phyloP scores from a whole-genome alignment of 495 filamentous ascomycete genomes.

The Talaromyces liani region DNA sequence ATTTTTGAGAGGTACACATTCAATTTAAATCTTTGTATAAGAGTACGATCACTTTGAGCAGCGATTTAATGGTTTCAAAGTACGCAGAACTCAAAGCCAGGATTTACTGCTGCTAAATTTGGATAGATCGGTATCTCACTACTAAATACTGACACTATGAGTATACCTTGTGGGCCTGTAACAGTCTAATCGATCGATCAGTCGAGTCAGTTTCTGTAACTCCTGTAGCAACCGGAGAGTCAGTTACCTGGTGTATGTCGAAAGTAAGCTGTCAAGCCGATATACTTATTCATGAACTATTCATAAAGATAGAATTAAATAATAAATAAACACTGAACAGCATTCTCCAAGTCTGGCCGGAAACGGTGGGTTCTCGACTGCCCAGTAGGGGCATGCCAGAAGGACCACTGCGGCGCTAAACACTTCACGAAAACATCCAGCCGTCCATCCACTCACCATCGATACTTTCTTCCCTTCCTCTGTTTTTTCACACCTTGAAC shows the following conservation, averaged over 20 bases:
- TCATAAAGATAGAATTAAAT: background rate
- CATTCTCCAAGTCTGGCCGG: background rate
- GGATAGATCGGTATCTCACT: background rate
- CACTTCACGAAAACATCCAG: background rate
- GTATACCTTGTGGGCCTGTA: background rate
- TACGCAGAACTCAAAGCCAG: background rate
- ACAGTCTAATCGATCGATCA: background rate
- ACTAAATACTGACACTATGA: background rate
- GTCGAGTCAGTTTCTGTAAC: background rate
- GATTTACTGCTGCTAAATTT: background rate
- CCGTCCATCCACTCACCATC: background rate
- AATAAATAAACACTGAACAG: background rate
- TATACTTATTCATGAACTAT: no score
- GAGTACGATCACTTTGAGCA: background rate
- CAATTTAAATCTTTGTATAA: background rate
- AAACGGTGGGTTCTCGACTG: background rate
- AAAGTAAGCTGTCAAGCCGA: background rate
- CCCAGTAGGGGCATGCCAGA: background rate
- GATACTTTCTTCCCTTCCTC: background rate
- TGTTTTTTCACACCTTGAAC: background rate
- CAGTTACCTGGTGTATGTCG: no score
- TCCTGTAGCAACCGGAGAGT: no score
- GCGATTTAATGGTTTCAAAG: background rate
- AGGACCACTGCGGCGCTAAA: conserved; percentile 2
- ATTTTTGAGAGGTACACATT: background rate